These are phyloP conservation scores for Porphyrellus cyaneotinctus DNA, from an alignment of 768 basidiomycete species.

Conservation along the genomic window DNA sequence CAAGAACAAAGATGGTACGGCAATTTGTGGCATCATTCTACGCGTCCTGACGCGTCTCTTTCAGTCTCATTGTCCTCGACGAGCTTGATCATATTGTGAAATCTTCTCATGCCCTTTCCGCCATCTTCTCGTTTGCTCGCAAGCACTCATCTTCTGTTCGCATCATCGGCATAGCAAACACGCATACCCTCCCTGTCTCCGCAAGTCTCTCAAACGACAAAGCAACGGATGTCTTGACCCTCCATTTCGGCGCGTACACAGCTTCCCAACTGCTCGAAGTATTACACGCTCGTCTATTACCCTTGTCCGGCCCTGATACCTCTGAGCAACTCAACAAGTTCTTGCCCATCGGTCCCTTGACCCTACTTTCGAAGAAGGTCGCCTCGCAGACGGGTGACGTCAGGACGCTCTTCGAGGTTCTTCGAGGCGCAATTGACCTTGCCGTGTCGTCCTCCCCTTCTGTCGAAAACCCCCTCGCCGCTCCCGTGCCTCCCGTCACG, in stretches of 20 bases:
- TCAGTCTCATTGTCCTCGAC: conserved; percentile 75
- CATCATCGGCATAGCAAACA: conserved; percentile 84
- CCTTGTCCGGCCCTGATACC: conserved; percentile 39
- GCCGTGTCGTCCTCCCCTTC: conserved; percentile 37
- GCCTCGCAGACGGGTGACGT: conserved; percentile 84
- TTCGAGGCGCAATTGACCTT: conserved; percentile 74
- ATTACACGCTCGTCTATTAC: conserved; percentile 56
- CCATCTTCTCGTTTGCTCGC: conserved; percentile 67
- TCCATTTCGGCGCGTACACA: conserved; percentile 81
- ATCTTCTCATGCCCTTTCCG: conserved; percentile 51
- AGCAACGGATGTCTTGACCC: conserved; percentile 47
- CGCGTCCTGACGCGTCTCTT: conserved; percentile 19
- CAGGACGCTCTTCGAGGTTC: conserved; percentile 72
- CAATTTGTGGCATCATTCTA: not conserved
- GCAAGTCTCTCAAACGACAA: conserved; percentile 35
- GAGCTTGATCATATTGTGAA: conserved; percentile 81
- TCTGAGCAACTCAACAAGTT: conserved; percentile 44
- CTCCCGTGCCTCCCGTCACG: conserved; percentile 44
- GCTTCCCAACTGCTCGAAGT: conserved; percentile 67
- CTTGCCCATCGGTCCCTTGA: conserved; percentile 59
- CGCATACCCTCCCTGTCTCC: conserved; percentile 73
- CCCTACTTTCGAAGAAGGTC: conserved; percentile 73
- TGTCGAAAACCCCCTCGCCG: conserved; percentile 26
- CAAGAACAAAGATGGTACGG: conserved; percentile 51
- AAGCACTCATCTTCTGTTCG: conserved; percentile 51